Conservation (phyloP, 2,329 filamentous ascomycete species). For the Xylariaceae sp. region DNA sequence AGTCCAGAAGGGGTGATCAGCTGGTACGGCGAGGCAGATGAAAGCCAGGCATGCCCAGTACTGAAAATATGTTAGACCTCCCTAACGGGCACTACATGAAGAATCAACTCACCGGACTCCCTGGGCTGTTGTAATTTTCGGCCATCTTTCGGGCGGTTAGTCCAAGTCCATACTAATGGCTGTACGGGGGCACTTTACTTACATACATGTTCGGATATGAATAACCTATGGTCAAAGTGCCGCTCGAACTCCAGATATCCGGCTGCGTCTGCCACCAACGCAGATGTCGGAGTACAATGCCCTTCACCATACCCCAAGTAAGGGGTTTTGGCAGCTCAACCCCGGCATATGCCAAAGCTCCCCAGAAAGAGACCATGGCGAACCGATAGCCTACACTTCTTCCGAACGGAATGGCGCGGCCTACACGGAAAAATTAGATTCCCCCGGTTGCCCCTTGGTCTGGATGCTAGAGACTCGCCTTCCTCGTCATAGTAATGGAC, state of each 20-base stretch:
- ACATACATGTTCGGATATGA: constrained; percentile 72
- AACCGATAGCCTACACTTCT: constrained; percentile 77
- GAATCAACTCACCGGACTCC: constrained; percentile 46
- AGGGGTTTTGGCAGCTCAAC: constrained; percentile 67
- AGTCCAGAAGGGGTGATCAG: constrained; percentile 69
- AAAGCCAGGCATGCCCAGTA: constrained; percentile 80
- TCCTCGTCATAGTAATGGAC: constrained; percentile 71
- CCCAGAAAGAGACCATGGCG: constrained; percentile 81
- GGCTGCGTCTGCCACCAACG: constrained; percentile 74
- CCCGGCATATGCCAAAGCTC: constrained; percentile 68
- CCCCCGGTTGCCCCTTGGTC: neutral
- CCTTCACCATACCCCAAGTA: constrained; percentile 75
- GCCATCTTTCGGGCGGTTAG: constrained; percentile 47
- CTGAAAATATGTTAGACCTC: constrained; percentile 30
- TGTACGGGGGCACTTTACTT: constrained; percentile 25
- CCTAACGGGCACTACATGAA: neutral
- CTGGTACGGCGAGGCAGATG: constrained; percentile 64
- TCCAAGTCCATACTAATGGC: neutral
- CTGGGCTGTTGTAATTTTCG: constrained; percentile 79
- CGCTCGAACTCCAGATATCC: constrained; percentile 69
- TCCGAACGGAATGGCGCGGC: constrained; percentile 69
- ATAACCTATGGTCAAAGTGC: constrained; percentile 71
- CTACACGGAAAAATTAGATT: constrained; percentile 22
- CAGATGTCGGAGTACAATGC: constrained; percentile 66
- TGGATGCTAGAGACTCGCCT: constrained; percentile 30